phyloP scores from a whole-genome alignment of 106 monocot species.

The Acorus gramineus region DNA sequence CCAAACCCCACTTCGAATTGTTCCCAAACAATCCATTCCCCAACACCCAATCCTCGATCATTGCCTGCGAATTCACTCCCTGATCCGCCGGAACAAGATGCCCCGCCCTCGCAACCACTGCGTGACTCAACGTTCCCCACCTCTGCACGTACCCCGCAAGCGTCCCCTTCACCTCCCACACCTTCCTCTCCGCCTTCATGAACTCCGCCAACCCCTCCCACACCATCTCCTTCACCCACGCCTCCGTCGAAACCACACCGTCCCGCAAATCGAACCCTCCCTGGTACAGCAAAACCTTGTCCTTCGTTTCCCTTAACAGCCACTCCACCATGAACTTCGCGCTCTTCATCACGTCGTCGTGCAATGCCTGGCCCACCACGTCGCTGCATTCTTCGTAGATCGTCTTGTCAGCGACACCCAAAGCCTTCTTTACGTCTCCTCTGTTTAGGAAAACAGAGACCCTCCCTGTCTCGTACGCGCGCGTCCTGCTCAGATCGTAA shows the following conservation, averaged over 20 bases:
- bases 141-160: too few species aligned
- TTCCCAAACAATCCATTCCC: background rate
- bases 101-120: too few species aligned
- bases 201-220: too few species aligned
- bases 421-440: constrained; percentile 35
- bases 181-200: background rate
- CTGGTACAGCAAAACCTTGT: background rate
- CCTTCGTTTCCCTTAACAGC: too few species aligned
- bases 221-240: too few species aligned
- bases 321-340: background rate
- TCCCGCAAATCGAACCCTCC: too few species aligned
- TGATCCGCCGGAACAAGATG: too few species aligned
- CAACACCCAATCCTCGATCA: too few species aligned
- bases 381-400: constrained; percentile 54
- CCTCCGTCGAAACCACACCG: too few species aligned
- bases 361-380: constrained; percentile 5
- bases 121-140: too few species aligned
- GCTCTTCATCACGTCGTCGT: background rate
- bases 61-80: too few species aligned
- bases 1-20: too few species aligned
- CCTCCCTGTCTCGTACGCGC: constrained; percentile 25
- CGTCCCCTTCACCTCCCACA: background rate
- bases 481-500: constrained; percentile 39
- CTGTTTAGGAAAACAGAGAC: constrained; percentile 28
- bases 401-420: constrained; percentile 19